Evolutionary conservation across 306 rosid species (phyloP).

Genomic region (Dalbergia cochinchinensis): DNA sequence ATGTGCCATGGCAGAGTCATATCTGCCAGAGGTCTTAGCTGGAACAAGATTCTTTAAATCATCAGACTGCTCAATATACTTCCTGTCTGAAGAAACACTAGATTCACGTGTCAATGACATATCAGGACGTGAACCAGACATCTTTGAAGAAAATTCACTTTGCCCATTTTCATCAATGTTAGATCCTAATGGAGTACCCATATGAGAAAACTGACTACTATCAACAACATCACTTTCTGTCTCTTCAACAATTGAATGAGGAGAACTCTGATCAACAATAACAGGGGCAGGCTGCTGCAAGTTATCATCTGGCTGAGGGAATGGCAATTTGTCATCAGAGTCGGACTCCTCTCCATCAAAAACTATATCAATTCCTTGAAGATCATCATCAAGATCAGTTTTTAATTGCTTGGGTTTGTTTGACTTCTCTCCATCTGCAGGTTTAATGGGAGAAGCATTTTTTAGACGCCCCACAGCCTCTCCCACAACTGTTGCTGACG

Average conservation of each 20-base stretch:
- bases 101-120: slow-evolving; percentile 79
- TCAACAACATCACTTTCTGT: slow-evolving; percentile 85
- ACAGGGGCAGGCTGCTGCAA: slow-evolving; percentile 83
- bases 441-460: slow-evolving; percentile 63
- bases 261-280: slow-evolving; percentile 82
- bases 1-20: slow-evolving; percentile 64
- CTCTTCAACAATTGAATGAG: slow-evolving; percentile 97
- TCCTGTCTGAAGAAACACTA: slow-evolving; percentile 88
- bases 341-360: slow-evolving; percentile 97
- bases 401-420: slow-evolving; percentile 81
- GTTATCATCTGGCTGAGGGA: slow-evolving; percentile 91
- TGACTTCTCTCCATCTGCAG: slow-evolving; percentile 70
- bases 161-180: slow-evolving; percentile 81
- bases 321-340: slow-evolving; percentile 88
- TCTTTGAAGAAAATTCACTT: slow-evolving; percentile 91
- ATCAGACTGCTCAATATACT: slow-evolving; percentile 80
- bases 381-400: slow-evolving; percentile 92
- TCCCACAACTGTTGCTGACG: slow-evolving; percentile 73
- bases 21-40: slow-evolving; percentile 64
- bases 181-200: slow-evolving; percentile 72
- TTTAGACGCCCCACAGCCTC: slow-evolving; percentile 69
- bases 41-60: slow-evolving; percentile 67
- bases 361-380: slow-evolving; percentile 95
- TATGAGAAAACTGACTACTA: slow-evolving; percentile 68
- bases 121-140: slow-evolving; percentile 85